These are phyloP conservation scores for Lycium barbarum DNA, from an alignment of 257 asterid genomes.

Conservation along the genomic window DNA sequence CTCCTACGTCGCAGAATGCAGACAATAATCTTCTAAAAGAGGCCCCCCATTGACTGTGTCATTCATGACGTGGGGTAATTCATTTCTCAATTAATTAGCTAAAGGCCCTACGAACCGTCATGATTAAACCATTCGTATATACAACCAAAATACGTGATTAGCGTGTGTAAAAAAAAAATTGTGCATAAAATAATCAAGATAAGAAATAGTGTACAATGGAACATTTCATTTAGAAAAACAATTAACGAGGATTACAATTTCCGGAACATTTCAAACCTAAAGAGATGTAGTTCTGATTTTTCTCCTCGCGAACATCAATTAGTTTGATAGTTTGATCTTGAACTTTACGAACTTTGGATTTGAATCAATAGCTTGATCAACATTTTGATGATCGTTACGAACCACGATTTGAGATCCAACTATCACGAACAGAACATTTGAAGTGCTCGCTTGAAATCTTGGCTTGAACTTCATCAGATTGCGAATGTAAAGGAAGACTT, in stretches of 20 bases:
- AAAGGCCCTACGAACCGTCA: neutral
- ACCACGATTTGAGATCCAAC: no score
- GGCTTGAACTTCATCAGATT: no score
- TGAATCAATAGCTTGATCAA: no score
- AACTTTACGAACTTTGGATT: no score
- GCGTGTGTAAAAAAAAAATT: neutral
- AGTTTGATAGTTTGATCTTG: no score
- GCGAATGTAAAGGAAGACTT: no score
- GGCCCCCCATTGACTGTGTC: neutral
- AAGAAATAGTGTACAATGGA: neutral
- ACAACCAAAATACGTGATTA: neutral
- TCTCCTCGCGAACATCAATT: no score
- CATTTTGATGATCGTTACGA: no score
- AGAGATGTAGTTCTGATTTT: neutral
- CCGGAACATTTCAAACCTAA: neutral
- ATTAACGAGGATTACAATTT: neutral
- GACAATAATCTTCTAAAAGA: neutral
- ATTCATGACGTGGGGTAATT: neutral
- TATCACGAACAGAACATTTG: no score
- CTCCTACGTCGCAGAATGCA: no score
- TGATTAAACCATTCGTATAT: neutral
- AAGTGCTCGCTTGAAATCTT: no score
- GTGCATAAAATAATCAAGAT: neutral
- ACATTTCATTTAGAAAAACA: neutral
- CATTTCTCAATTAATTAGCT: neutral